Evolutionary conservation across 2,329 filamentous ascomycete genomes (phyloP), one percentile per base, ranked within the genome.

Genomic region (Ceratocystis cacaofunesta): DNA sequence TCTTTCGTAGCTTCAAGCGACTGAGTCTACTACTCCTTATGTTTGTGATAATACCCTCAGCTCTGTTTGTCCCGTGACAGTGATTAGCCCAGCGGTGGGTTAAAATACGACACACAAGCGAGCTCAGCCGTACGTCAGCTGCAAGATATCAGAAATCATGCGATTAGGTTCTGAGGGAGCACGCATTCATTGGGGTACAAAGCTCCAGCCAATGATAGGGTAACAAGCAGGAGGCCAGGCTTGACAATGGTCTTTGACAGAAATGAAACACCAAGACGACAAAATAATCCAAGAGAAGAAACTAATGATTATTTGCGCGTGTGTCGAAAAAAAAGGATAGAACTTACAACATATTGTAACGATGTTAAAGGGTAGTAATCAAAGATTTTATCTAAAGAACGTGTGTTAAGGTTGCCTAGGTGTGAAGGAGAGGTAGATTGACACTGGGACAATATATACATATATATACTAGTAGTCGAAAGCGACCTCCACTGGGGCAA

Each of bases 151-250:
- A 28, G 15, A 36, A 58, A 58, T 32, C 55, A 58, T 58, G 55
- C 28, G 55, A 58, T 36, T 58, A 28, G 3, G 15, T 10, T 36
- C 30, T 28, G 17, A 30, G 55, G 55, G 32, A 58, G 28, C 55
- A 58, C 55, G 55, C 55, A 58, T 58, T 58, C 28, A 58, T 58
- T 58, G 22, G 55, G 32, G 55, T 36, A 58, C 55, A 58, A 58
- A 58, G 55, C 55, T 58, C 22, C 55, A 58, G n/a, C 55, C 55
- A 58, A 58, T 58, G 30, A 25, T 30, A 58, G 28, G 36, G n/a
- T n/a, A 58, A 30, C 55, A 58, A 30, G 19, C 55, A 32, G 30
- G 25, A 58, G 55, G 15, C 8, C 48, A 52, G 22, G 19, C 48
- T 10, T 25, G 25, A 30, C 55, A 58, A 8, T 58, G 28, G 12